phyloP scores from a whole-genome alignment of 139 green algal genomes.

The Microglena sp. region DNA sequence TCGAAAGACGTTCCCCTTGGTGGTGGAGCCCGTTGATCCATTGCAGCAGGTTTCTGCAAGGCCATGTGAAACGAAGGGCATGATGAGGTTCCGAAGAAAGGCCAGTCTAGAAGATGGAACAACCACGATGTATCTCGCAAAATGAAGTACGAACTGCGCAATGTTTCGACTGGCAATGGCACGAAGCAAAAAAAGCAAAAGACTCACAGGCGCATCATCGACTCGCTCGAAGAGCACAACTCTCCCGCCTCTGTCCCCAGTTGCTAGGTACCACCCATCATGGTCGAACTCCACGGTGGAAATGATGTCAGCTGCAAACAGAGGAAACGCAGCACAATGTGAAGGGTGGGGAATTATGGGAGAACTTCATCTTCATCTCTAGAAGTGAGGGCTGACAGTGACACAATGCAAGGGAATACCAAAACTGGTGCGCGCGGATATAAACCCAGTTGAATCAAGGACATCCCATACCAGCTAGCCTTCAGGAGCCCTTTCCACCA shows the following conservation, averaged over 20 bases:
- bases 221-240: slow-evolving; percentile 94
- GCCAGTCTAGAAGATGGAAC: too few relatives aligned
- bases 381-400: too few relatives aligned
- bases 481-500: too few relatives aligned
- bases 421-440: too few relatives aligned
- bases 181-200: background rate
- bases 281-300: slow-evolving; percentile 93
- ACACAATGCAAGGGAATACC: too few relatives aligned
- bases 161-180: too few relatives aligned
- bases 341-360: background rate
- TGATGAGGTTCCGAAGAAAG: too few relatives aligned
- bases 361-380: background rate
- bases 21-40: slow-evolving; percentile 4
- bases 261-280: slow-evolving; percentile 85
- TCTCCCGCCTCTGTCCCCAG: slow-evolving; percentile 87
- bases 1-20: slow-evolving; percentile 50
- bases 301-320: slow-evolving; percentile 92
- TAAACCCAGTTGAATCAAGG: too few relatives aligned
- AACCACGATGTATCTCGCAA: too few relatives aligned
- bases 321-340: background rate
- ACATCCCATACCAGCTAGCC: too few relatives aligned
- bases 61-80: too few relatives aligned
- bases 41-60: background rate
- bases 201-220: slow-evolving; percentile 23
- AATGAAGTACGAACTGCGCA: background rate